These are phyloP conservation scores for Theobroma grandiflorum DNA, from an alignment of 441 rosid species.

Conservation along the genomic window DNA sequence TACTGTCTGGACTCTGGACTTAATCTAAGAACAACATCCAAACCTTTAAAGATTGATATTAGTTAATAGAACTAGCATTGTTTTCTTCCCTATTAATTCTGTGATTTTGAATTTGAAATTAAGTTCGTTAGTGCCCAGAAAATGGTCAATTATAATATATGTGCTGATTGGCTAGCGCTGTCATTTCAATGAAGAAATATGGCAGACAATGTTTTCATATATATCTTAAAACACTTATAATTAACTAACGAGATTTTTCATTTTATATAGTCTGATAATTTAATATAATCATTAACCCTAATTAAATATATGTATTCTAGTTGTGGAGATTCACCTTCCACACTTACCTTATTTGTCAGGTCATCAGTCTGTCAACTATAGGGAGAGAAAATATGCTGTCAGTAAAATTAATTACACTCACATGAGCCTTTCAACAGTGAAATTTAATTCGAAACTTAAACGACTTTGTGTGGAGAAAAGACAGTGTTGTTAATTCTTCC, in stretches of 20 bases:
- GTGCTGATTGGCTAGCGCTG: conserved; percentile 2
- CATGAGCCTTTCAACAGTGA: conserved; percentile 25
- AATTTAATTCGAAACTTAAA: background rate
- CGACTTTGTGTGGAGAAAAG: background rate
- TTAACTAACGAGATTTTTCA: background rate
- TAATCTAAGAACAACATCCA: background rate
- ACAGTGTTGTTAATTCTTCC: background rate
- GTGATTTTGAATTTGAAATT: background rate
- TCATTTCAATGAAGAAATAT: conserved; percentile 41
- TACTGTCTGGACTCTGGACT: conserved; percentile 8
- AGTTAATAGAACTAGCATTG: background rate
- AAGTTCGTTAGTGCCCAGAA: background rate
- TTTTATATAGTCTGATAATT: background rate
- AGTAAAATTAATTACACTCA: conserved; percentile 9
- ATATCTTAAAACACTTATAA: background rate
- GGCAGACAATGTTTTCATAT: conserved; percentile 40
- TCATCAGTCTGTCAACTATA: conserved; percentile 22
- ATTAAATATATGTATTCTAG: background rate
- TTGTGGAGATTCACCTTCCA: conserved; percentile 20
- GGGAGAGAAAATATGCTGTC: background rate
- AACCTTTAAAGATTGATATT: conserved; percentile 1
- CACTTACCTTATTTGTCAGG: conserved; percentile 26
- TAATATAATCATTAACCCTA: background rate
- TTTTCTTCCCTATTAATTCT: background rate
- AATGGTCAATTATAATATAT: background rate